Base-by-base conservation (phyloP, 257 asterid species). In the Scutellaria barbata region DNA sequence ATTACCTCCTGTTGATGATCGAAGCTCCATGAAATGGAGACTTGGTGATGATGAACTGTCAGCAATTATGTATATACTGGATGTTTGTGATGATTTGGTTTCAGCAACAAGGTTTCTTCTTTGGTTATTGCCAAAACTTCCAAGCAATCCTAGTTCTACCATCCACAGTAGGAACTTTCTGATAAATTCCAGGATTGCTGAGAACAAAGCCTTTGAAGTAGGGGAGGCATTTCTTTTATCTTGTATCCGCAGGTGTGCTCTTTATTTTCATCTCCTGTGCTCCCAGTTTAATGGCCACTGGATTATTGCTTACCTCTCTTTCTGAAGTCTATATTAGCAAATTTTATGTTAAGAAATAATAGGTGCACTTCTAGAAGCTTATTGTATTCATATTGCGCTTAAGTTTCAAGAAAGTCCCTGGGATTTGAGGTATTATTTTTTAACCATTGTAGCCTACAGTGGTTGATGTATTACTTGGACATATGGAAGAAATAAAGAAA, bases 181-280 rank as follows among this genome's bases (percentile, higher is more conserved):
- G 83, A 80, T 83, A 80, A 84, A 76, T 83, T 90, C 96, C 54
- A 87, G 88, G 81, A 79, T 74, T 35, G 54, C 85, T 8, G 99
- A 88, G 74, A 85, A 84, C 78, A 78, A 76, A 82, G 83, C 60
- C 52, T 92, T 88, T 77, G 95, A 90, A 67, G 83, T 92, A 37
- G 95, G 95, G 67, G 99, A 95, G 80, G 90, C 96, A 59, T 95
- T 87, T 82, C 85, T 95, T 47, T 72, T 95, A 63, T 90, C 99
- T 73, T 87, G 79, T 18, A 80, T 95, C 22, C 92, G 94, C 69
- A 95, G 99, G 87, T 77, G 63, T 17, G 46, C 63, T 70, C 64
- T 59, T 57, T 18, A 39, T 81, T 69, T 55, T 30, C 35, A 18
- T 30, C 17, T 43, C 72, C 22, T 35, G 50, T 42, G 2, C 53